A percentile compares a stretch with the other conserved stretches of the same genome.
These are phyloP conservation scores for Wickerhamiella allomyrinae DNA, from an alignment of 805 yeast genomes.

Conservation along the genomic window DNA sequence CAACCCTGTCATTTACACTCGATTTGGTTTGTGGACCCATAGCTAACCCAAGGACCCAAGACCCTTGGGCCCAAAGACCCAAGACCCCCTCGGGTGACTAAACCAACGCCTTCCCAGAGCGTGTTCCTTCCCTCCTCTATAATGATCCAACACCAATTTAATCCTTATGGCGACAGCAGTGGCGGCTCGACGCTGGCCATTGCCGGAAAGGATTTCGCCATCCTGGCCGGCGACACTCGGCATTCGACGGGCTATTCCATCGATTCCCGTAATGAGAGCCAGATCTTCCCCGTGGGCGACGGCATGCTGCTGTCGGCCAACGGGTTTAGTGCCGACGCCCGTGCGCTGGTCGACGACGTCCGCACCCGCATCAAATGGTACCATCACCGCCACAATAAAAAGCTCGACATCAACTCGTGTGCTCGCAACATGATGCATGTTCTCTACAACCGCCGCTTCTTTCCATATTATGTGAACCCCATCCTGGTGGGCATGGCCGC, in stretches of 20 bases:
- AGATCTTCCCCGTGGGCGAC: conserved; percentile 81
- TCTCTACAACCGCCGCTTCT: conserved; percentile 82
- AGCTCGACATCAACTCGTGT: conserved; percentile 55
- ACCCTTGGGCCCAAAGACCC: too few relatives aligned
- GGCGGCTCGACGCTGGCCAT: conserved; percentile 97
- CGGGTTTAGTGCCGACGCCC: conserved; percentile 94
- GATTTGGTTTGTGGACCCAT: too few relatives aligned
- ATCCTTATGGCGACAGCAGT: conserved; percentile 32
- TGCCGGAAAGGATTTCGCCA: conserved; percentile 95
- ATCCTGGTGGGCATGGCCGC: conserved; percentile 87
- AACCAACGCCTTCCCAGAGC: background rate
- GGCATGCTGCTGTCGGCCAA: conserved; percentile 77
- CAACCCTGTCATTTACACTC: too few relatives aligned
- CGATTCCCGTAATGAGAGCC: conserved; percentile 84
- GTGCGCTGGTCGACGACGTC: conserved; percentile 65
- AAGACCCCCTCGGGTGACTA: too few relatives aligned
- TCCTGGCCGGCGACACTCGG: conserved; percentile 97
- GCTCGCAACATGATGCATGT: conserved; percentile 86
- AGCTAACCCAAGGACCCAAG: too few relatives aligned
- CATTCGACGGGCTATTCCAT: conserved; percentile 87
- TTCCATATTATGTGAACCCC: conserved; percentile 94
- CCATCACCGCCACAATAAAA: conserved; percentile 68
- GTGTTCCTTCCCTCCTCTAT: background rate
- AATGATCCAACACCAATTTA: conserved; percentile 13
- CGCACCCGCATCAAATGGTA: conserved; percentile 52